Base-by-base conservation (phyloP, 164 flowering plant genomes). In the Aristolochia fimbriata region DNA sequence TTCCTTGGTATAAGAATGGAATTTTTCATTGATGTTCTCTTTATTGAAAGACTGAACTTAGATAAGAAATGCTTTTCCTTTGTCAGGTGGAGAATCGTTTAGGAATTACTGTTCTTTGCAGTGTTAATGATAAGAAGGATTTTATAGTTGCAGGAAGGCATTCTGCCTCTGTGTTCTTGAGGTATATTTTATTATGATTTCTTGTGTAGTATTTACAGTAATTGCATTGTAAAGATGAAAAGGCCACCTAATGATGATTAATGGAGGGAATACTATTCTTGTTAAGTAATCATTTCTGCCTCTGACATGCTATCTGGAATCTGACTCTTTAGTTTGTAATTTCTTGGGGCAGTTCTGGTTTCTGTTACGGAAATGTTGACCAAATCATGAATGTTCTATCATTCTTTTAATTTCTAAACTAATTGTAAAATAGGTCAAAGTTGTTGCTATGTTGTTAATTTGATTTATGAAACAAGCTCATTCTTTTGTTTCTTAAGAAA, bases 51-150 rank as follows among this genome's bases (percentile, higher is more conserved):
- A 3, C 7, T 37, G 43, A 37, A 7, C 27, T 25, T 25, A 6
- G 27, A 16, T 55, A 11, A 21, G 9, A 51, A 20, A 59, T 47
- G n/a, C 4, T 48, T 37, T 49, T 10, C 9, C 43, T 37, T 37
- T 37, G 43, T 19, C 55, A 86, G 93, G 87, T 86, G 55, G 84
- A 82, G 65, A 86, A 86, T 69, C 68, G 60, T 47, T 57, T 81
- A 24, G 78, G 84, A 23, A 54, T 80, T 48, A 70, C 60, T 57
- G 76, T 81, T 71, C 67, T 73, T 46, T 86, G 84, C 60, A 74
- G 67, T 45, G 76, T 78, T 59, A 62, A 69, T 63, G 69, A 76
- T 33, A 59, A 78, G 58, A 82, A 79, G 63, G 72, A 68, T 61
- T 62, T 70, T 43, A 66, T 69, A 53, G 61, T 86, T 37, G 70